A percentile compares a stretch with the other conserved stretches of the same genome.
Conservation (phyloP, 495 filamentous ascomycete genomes). For the Hyaloscypha bicolor region DNA sequence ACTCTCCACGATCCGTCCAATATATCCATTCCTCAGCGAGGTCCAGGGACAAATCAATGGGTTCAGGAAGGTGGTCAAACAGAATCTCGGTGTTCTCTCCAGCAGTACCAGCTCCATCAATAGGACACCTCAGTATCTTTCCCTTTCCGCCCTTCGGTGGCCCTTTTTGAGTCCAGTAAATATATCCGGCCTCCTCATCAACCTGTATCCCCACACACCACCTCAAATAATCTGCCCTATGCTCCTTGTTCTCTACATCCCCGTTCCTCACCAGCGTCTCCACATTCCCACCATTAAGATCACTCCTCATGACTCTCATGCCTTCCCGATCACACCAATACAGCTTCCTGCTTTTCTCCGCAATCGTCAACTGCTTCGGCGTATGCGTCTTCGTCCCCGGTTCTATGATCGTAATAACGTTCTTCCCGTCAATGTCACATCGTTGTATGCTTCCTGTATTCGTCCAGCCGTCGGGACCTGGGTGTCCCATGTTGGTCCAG, state of each 20-base stretch:
- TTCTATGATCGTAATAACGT: constrained; percentile 29
- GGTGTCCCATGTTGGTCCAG: constrained; percentile 23
- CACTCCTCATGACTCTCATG: constrained; percentile 42
- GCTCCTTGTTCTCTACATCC: constrained; percentile 34
- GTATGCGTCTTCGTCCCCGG: constrained; percentile 47
- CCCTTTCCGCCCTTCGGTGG: constrained; percentile 48
- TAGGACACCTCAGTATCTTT: constrained; percentile 47
- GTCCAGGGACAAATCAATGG: constrained; percentile 57
- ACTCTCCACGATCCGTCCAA: constrained; percentile 60
- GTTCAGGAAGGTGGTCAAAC: constrained; percentile 50
- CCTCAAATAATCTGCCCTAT: constrained; percentile 36
- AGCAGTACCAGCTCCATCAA: constrained; percentile 34
- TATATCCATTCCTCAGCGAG: constrained; percentile 42
- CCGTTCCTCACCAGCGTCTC: constrained; percentile 46
- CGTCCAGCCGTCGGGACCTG: constrained; percentile 10
- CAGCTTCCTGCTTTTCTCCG: constrained; percentile 36
- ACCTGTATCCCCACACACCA: constrained; percentile 60
- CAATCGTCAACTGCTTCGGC: constrained; percentile 53
- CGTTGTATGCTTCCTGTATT: constrained; percentile 16
- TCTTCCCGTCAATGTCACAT: constrained; percentile 18
- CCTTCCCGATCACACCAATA: constrained; percentile 62
- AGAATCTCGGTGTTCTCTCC: constrained; percentile 45
- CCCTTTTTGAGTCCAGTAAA: constrained; percentile 65
- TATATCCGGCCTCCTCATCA: constrained; percentile 35
- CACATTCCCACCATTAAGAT: constrained; percentile 23